Evolutionary conservation across 305 asterid genomes (phyloP).

Genomic region (Solanum hybrid): DNA sequence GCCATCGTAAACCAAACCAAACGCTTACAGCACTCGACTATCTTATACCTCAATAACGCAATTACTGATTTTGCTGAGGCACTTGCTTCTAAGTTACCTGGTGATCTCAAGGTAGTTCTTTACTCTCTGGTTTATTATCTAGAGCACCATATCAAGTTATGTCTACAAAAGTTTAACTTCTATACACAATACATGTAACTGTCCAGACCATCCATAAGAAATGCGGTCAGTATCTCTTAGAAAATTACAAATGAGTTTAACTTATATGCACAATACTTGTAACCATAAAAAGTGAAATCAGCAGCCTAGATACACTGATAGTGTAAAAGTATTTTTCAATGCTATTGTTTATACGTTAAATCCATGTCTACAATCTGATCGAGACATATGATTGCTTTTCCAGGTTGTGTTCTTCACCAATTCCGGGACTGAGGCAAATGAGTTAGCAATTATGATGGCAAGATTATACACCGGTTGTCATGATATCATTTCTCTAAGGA

Average conservation of each 20-base stretch:
- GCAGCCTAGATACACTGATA: neutral
- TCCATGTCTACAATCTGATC: neutral
- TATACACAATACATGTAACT: neutral
- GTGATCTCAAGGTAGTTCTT: slow-evolving; percentile 50
- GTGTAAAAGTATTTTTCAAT: neutral
- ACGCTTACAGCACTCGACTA: slow-evolving; percentile 65
- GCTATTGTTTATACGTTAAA: neutral
- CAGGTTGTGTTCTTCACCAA: slow-evolving; percentile 80
- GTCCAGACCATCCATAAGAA: neutral
- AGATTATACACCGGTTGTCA: slow-evolving; percentile 52
- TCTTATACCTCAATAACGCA: slow-evolving; percentile 59
- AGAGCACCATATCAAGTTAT: neutral
- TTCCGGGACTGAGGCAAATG: slow-evolving; percentile 90
- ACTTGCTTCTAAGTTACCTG: slow-evolving; percentile 62
- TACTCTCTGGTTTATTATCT: neutral
- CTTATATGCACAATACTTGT: neutral
- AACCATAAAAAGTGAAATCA: neutral
- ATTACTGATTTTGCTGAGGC: slow-evolving; percentile 81
- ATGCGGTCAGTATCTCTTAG: neutral
- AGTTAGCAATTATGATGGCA: slow-evolving; percentile 76
- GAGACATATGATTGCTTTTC: neutral
- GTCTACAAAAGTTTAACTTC: neutral
- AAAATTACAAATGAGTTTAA: neutral
- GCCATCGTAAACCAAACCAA: slow-evolving; percentile 60
- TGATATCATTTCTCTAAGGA: slow-evolving; percentile 73